Evolutionary conservation across 2,329 filamentous ascomycete genomes (phyloP), one percentile per base, ranked within the genome.

Genomic region (Byssochlamys sp.): DNA sequence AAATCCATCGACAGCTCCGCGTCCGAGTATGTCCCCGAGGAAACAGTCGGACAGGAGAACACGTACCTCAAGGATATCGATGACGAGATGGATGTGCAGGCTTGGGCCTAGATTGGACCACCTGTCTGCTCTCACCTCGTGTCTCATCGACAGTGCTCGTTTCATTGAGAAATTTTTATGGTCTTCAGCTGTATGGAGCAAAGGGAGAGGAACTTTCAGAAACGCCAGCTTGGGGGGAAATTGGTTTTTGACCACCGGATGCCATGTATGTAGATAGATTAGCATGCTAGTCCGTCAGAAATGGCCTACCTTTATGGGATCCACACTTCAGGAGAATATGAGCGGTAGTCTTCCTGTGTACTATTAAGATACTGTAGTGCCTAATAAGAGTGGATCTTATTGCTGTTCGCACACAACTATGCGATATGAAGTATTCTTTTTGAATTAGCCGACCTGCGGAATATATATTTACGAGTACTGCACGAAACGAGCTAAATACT

Each of bases 1-100:
- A 53, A 45, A 48, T 53, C 60, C 14, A 11, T 51, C 24, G 63
- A 67, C 19, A 66, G 60, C 28, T 66, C 62, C 28, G 56, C 58
- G 3, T 62, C 61, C 1, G 63, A 66, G 57, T 66, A 62, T 52
- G 14, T 55, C 9, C 66, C 65, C 35, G 63, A 66, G 4, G 52
- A 53, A 3, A 48, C 33, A 11, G 12, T 50, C 11, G 31, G 35
- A 9, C 55, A 60, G 31, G 51, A 27, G 10, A 56, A 58, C 10
- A 52, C 54, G 11, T 29, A 55, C 11, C 7, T n/a, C 31, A 54
- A 35, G 53, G 33, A 11, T 9, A 3, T 54, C 3, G 27, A 39
- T 31, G 54, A 4, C 26, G 55, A 12, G 58, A 60, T 1, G 57
- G 57, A 3, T 53, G 49, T 54, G 56, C 56, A n/a, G 61, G 50